Conservation (phyloP, 768 basidiomycete genomes). For the Sutorius australiensis region DNA sequence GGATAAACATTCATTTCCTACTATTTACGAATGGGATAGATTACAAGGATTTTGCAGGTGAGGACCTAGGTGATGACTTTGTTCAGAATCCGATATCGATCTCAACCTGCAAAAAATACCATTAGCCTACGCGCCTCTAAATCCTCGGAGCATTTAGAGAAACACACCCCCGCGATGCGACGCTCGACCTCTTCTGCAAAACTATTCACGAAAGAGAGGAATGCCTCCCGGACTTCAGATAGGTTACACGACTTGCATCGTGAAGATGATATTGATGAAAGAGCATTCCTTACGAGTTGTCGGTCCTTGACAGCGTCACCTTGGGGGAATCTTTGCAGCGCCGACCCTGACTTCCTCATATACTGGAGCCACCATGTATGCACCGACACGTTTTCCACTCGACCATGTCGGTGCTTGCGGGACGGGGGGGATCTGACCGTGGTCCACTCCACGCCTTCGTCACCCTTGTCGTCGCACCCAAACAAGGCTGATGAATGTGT, state of each 20-base stretch:
- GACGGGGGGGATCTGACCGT: neutral
- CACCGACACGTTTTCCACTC: neutral
- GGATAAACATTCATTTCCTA: neutral
- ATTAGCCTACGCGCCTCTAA: neutral
- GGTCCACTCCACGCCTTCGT: neutral
- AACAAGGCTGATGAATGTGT: neutral
- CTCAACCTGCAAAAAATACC: conserved; percentile 3
- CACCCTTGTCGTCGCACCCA: neutral
- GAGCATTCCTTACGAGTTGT: neutral
- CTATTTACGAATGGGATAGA: conserved; percentile 12
- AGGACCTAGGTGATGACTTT: neutral
- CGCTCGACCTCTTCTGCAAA: conserved; percentile 9
- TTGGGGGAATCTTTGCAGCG: neutral
- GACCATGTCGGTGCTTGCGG: neutral
- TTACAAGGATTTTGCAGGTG: neutral
- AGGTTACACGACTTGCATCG: neutral
- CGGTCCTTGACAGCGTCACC: conserved; percentile 1
- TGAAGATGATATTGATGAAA: conserved; percentile 2
- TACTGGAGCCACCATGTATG: conserved; percentile 17
- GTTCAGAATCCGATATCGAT: conserved; percentile 7
- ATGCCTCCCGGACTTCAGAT: neutral
- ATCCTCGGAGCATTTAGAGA: neutral
- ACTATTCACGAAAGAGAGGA: conserved; percentile 7
- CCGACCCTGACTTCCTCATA: conserved; percentile 8
- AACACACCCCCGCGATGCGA: conserved; percentile 4